Evolutionary conservation across 208 protist species (phyloP), one percentile per base, ranked within the genome.

Genomic region (Novymonas esmeraldas): DNA sequence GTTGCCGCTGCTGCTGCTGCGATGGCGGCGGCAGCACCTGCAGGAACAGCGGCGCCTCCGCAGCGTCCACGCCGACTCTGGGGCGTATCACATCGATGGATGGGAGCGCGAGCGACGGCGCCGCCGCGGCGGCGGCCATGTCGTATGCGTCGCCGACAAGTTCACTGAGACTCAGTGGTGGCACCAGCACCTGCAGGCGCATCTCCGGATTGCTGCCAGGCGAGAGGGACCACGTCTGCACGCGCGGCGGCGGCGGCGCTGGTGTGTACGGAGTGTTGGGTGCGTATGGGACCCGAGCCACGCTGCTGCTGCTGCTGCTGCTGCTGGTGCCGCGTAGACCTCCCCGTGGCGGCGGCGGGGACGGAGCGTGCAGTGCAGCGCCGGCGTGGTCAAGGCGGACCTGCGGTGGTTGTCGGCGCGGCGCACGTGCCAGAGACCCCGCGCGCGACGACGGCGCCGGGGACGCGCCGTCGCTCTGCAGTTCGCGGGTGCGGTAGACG

Each of bases 401-500:
- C n/a, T n/a, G n/a, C 24, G 9, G 33, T 16, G 56, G 26, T 16
- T 49, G 39, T 9, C 26, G 56, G 16, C 16, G 46, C 14, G 22
- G 34, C n/a, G n/a, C n/a, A 31, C 0, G 62, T 41, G 20, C 18
- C 49, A 33, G 2, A 16, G 46, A 29, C 38, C 31, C 46, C 6
- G 20, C 18, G 16, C 45, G 33, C 3, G 20, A 36, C 1, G 64
- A 55, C 10, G 41, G 52, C 3, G 13, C 28, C 10, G 77, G 81
- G 36, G 65, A 68, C 9, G 49, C 24, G 49, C 83, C 83, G 73
- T 85, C 77, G 54, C 83, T 86, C 9, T 45, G 58, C 2, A 60
- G 75, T 39, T 73, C 79, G 5, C 60, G 60, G 4, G 65, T 61
- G 5, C 67, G 68, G 59, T 84, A 89, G 50, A 85, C n/a, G 10